Percentiles rank a stretch among this genome's conserved stretches.
Conservation (phyloP, 2,329 filamentous ascomycete genomes). For the Capronia coronata region DNA sequence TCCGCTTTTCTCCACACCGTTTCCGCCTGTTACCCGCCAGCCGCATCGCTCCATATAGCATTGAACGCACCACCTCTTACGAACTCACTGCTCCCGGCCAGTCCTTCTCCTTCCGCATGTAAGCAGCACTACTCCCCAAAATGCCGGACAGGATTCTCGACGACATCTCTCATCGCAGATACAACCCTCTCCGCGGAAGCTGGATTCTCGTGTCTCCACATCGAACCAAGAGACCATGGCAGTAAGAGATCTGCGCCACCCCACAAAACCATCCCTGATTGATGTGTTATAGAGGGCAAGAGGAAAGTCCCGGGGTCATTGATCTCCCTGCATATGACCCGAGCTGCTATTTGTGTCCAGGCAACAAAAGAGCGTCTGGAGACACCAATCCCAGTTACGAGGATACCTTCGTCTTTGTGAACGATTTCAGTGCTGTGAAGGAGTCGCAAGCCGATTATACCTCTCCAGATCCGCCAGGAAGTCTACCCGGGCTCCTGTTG, state of each 20-base stretch:
- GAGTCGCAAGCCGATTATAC: constrained; percentile 80
- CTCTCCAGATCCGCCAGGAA: constrained; percentile 33
- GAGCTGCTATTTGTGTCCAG: constrained; percentile 89
- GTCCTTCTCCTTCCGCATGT: no score
- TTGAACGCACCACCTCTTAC: no score
- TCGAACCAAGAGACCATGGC: constrained; percentile 94
- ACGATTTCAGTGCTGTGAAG: constrained; percentile 96
- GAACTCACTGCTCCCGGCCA: no score
- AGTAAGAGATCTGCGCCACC: constrained; percentile 55
- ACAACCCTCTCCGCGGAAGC: constrained; percentile 81
- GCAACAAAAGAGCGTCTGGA: constrained; percentile 81
- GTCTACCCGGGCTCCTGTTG: constrained; percentile 68
- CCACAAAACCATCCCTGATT: neutral
- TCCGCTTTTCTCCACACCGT: neutral
- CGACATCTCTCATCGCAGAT: constrained; percentile 93
- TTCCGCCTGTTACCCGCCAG: neutral
- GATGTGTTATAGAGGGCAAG: constrained; percentile 58
- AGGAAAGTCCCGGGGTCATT: constrained; percentile 64
- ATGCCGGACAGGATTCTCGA: constrained; percentile 76
- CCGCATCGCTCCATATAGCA: neutral
- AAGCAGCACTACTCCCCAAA: neutral
- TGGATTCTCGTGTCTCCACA: constrained; percentile 96
- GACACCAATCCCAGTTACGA: constrained; percentile 80
- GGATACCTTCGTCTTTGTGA: constrained; percentile 87
- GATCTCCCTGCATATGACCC: constrained; percentile 75